Evolutionary conservation across 116 monocot genomes (phyloP).

Genomic region (Papilionanthe hybrid): DNA sequence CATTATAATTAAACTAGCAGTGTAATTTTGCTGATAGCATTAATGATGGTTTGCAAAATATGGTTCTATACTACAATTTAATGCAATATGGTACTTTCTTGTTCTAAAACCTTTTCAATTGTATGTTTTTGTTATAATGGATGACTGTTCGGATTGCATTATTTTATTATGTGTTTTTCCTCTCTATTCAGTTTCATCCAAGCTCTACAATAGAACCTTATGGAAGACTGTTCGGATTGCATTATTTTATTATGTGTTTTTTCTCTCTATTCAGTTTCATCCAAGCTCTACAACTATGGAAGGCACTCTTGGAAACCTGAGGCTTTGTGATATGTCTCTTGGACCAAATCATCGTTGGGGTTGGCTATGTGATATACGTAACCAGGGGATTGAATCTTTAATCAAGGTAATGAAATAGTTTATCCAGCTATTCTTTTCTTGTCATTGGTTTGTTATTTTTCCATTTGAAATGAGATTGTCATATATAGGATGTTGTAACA

Average conservation of each 20-base stretch:
- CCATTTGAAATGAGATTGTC: neutral
- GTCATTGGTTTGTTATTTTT: neutral
- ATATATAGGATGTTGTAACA: neutral
- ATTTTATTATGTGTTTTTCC: neutral
- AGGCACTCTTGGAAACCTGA: conserved; percentile 80
- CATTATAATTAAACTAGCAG: neutral
- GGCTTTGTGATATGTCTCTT: conserved; percentile 75
- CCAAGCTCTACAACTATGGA: conserved; percentile 81
- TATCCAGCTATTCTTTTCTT: neutral
- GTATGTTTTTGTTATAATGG: neutral
- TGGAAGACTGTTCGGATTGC: neutral
- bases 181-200: conserved; percentile 59
- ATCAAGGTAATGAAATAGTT: conserved; percentile 50
- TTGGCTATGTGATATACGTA: conserved; percentile 80
- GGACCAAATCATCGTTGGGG: conserved; percentile 78
- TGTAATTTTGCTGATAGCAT: neutral
- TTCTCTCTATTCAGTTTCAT: conserved; percentile 43
- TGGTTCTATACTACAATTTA: neutral
- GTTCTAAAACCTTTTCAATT: neutral
- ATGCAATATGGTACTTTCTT: neutral
- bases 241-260: neutral
- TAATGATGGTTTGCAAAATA: neutral
- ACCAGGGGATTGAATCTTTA: conserved; percentile 73
- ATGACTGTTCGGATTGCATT: neutral
- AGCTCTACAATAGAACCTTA: conserved; percentile 74